phyloP scores from a whole-genome alignment of 768 basidiomycete genomes.

The Leccinellum rugosiceps region DNA sequence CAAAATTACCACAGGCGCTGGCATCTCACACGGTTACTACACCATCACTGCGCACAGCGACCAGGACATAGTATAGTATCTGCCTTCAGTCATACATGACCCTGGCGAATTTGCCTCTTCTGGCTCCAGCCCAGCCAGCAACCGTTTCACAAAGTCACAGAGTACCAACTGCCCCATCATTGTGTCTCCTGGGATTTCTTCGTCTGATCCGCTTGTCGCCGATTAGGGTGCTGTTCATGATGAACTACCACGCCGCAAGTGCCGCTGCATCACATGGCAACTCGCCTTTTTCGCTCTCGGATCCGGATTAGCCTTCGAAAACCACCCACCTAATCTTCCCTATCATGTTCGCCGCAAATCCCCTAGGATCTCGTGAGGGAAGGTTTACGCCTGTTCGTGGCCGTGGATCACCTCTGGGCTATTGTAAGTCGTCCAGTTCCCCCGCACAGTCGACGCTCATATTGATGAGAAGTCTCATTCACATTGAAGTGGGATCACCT shows the following conservation, averaged over 20 bases:
- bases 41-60: background rate
- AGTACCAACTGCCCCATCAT: no score
- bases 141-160: background rate
- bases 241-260: constrained; percentile 4
- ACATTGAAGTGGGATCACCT: constrained; percentile 17
- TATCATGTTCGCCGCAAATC: background rate
- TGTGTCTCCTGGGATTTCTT: constrained; percentile 12
- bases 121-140: background rate
- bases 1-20: background rate
- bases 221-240: background rate
- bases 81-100: no score
- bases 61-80: no score
- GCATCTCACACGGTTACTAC: background rate
- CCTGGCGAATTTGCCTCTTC: background rate
- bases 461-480: constrained; percentile 5
- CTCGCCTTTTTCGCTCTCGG: background rate
- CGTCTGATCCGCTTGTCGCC: constrained; percentile 17
- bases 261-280: background rate
- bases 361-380: background rate
- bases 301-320: background rate
- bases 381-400: background rate
- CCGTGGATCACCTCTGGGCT: background rate
- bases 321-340: background rate
- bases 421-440: background rate
- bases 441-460: constrained; percentile 20